Conservation (phyloP, 2,329 filamentous ascomycete genomes). For the Myriosclerotinia duriaeana region DNA sequence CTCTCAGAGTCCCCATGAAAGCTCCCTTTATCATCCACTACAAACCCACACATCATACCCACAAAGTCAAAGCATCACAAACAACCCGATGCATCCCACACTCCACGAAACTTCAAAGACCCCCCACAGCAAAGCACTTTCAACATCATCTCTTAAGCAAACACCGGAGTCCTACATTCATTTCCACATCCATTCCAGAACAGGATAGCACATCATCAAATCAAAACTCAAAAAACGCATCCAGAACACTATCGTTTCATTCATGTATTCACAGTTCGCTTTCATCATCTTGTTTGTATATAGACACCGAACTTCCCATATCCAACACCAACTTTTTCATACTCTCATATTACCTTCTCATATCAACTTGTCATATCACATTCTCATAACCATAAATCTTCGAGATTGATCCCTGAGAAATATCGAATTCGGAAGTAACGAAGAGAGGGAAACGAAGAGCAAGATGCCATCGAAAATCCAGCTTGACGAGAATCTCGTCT, state of each 20-base stretch:
- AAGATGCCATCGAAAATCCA: constrained; percentile 44
- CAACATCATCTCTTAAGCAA: background rate
- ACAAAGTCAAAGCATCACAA: background rate
- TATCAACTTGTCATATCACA: background rate
- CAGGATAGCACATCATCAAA: background rate
- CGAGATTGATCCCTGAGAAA: background rate
- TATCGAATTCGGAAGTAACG: background rate
- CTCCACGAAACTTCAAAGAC: background rate
- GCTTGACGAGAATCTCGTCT: constrained; percentile 44
- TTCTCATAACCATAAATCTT: too few relatives aligned
- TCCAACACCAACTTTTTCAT: background rate
- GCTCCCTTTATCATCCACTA: background rate
- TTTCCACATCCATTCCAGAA: background rate
- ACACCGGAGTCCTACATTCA: background rate
- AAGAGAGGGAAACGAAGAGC: too few relatives aligned
- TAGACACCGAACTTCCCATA: background rate
- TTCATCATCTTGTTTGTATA: constrained; percentile 4
- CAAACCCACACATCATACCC: background rate
- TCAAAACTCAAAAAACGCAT: background rate
- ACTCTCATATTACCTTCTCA: background rate
- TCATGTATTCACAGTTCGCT: constrained; percentile 13
- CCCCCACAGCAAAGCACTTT: background rate
- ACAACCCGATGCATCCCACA: background rate
- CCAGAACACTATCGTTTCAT: constrained; percentile 6
- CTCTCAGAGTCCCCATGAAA: background rate